Base-by-base conservation (phyloP, 345 rosid genomes). In the Sonneratia alba region DNA sequence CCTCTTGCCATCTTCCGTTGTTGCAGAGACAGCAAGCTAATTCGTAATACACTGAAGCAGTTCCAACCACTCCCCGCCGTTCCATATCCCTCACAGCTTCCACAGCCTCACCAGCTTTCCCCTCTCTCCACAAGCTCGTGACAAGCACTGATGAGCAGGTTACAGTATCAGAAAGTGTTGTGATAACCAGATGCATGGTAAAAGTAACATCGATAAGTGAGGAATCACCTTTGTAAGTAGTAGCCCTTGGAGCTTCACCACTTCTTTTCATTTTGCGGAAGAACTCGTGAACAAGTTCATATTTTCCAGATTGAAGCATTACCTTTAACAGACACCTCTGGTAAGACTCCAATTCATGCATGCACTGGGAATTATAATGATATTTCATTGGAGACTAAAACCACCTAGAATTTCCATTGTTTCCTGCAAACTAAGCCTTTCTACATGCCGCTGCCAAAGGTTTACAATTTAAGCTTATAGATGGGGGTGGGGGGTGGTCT, bases 41-140 rank as follows among this genome's bases (percentile, higher is more conserved):
- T 78, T 91, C 97, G 73, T 91, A 94, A 75, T 90, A 91, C 36
- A 94, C 91, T 48, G 89, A 82, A 70, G 89, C 93, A 2, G 82
- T 83, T 81, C 98, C 97, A 75, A 94, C 81, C 47, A 94, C 82
- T 81, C 98, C 98, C 76, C 89, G 90, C 65, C 70, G 77, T 81
- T 94, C 97, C 98, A 94, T 94, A 80, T 87, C 87, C 75, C 87
- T 86, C 42, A 91, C 91, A 74, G 86, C 87, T 89, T 85, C 87
- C 79, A 91, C 84, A 48, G 96, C 96, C 79, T 87, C 91, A 55
- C 83, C 80, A 51, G 88, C 78, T 82, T 84, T 90, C 55, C 90
- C 91, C 83, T 94, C 96, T 78, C 84, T 89, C 97, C 95, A 87
- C 66, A 88, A 83, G 67, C 93, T 82, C 80, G 80, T 86, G 72